A percentile compares a stretch with the other conserved stretches of the same genome.
Conservation (phyloP, 2,329 filamentous ascomycete species). For the Metarhizium rileyi region DNA sequence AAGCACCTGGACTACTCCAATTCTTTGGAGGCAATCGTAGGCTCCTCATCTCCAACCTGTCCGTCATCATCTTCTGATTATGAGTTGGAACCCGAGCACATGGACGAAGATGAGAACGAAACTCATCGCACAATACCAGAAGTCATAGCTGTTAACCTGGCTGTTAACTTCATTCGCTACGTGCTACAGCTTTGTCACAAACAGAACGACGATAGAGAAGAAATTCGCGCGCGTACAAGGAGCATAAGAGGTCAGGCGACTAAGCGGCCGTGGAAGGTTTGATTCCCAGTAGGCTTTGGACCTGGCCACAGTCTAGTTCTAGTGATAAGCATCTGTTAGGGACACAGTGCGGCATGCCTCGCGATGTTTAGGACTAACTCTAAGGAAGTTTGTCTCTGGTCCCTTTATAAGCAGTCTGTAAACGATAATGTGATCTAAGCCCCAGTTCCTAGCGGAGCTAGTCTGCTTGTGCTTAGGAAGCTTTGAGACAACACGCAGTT, state of each 20-base stretch:
- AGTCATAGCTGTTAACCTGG: background rate
- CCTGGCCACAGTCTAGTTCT: background rate
- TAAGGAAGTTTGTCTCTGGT: background rate
- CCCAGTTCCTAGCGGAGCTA: background rate
- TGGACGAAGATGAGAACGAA: background rate
- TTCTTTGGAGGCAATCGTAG: background rate
- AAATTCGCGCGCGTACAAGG: background rate
- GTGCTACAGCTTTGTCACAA: background rate
- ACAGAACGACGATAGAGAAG: background rate
- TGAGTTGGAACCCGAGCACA: background rate
- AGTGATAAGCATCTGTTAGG: background rate
- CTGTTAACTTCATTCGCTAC: background rate
- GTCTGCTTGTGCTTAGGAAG: background rate
- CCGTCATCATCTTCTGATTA: background rate
- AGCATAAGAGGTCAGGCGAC: background rate
- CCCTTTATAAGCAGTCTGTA: background rate
- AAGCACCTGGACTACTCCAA: background rate
- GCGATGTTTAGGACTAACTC: background rate
- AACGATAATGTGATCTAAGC: background rate
- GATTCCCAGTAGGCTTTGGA: background rate
- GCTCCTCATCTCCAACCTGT: background rate
- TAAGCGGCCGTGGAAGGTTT: no score
- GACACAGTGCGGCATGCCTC: background rate
- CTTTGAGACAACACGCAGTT: background rate
- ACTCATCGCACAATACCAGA: background rate